Evolutionary conservation across 441 rosid species (phyloP).

Genomic region (Gossypium schwendimanii): DNA sequence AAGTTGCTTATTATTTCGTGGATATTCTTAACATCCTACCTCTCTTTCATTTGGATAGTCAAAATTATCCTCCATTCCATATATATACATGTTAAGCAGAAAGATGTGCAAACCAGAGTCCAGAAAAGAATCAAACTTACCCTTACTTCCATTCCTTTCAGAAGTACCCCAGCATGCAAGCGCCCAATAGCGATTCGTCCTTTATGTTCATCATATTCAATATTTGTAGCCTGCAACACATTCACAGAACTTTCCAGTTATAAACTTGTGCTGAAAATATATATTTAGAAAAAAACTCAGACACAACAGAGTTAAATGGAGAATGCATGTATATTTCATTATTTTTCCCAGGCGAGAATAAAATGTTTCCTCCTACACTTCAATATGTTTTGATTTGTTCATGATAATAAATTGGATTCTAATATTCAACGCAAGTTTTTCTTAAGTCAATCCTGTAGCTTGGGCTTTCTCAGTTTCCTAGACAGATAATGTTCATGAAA

Average conservation of each 20-base stretch:
- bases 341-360: neutral
- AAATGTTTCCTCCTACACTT: neutral
- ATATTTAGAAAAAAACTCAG: neutral
- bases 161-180: conserved; percentile 78
- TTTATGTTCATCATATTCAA: conserved; percentile 95
- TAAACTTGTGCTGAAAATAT: neutral
- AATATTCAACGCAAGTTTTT: neutral
- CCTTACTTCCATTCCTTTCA: conserved; percentile 85
- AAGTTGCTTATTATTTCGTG: neutral
- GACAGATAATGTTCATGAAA: neutral
- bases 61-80: neutral
- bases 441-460: neutral
- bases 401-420: neutral
- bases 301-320: neutral
- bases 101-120: neutral
- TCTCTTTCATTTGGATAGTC: neutral
- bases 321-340: neutral
- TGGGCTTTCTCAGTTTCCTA: neutral
- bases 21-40: neutral
- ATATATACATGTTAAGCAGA: neutral
- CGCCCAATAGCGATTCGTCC: conserved; percentile 95
- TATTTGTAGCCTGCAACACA: conserved; percentile 63
- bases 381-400: neutral
- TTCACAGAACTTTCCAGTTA: conserved; percentile 9
- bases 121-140: conserved; percentile 33